Conservation (phyloP, 2,329 filamentous ascomycete species). For the Colletotrichum agaves region DNA sequence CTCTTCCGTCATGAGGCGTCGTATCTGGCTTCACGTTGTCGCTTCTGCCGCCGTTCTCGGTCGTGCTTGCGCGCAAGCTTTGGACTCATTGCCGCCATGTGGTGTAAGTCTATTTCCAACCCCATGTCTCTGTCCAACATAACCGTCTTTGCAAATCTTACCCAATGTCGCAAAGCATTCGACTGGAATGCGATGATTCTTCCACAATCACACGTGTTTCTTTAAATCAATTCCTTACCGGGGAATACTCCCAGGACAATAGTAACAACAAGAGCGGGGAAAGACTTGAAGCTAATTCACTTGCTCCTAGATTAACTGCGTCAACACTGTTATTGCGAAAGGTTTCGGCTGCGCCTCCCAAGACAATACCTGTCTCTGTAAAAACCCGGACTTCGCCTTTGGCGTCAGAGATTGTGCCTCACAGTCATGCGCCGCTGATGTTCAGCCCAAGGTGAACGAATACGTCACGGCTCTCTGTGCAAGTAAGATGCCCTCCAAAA, state of each 20-base stretch:
- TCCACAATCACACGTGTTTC: not conserved
- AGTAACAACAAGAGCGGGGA: too few species aligned
- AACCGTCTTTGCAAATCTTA: not conserved
- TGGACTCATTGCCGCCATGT: conserved; percentile 32
- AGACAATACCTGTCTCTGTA: conserved; percentile 54
- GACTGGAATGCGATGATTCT: not conserved
- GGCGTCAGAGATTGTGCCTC: conserved; percentile 55
- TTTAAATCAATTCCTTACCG: too few species aligned
- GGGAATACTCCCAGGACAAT: too few species aligned
- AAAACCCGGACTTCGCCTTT: conserved; percentile 45
- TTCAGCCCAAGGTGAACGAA: conserved; percentile 43
- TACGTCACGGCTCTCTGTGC: conserved; percentile 44
- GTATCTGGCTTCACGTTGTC: not conserved
- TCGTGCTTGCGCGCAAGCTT: conserved; percentile 13
- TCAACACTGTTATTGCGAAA: conserved; percentile 37
- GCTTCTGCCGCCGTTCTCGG: conserved; percentile 1
- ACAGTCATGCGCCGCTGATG: conserved; percentile 43
- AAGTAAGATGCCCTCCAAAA: conserved; percentile 39
- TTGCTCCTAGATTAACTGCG: conserved; percentile 19
- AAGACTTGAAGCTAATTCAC: not conserved
- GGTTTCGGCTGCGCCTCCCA: conserved; percentile 43
- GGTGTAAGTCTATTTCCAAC: conserved; percentile 33
- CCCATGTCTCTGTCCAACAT: not conserved
- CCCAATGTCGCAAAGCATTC: not conserved
- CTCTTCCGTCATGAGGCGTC: conserved; percentile 17